A percentile compares a stretch with the other conserved stretches of the same genome.
These are phyloP conservation scores for Pyrrhoderma noxium DNA, from an alignment of 1,284 basidiomycete genomes.

Conservation along the genomic window DNA sequence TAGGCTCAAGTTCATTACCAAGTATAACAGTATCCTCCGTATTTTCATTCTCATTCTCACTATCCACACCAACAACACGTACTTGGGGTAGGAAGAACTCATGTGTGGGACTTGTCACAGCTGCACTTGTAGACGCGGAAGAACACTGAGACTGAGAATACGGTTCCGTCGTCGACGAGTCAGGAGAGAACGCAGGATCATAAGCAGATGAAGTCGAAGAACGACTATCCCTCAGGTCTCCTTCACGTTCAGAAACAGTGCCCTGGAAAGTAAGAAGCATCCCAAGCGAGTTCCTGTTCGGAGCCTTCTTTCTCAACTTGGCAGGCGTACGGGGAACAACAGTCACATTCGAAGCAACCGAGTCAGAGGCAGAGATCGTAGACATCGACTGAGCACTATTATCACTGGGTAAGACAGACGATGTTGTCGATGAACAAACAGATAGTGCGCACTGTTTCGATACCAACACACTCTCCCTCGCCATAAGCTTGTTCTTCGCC, in stretches of 20 bases:
- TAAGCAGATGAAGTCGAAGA: not conserved
- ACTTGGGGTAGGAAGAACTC: conserved; percentile 18
- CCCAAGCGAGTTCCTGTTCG: conserved; percentile 3
- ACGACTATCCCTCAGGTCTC: conserved; percentile 3
- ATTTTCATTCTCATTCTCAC: conserved; percentile 22
- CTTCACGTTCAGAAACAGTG: not conserved
- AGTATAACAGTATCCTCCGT: too few relatives aligned
- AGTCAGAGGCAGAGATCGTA: conserved; percentile 4
- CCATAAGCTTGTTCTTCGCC: conserved; percentile 50
- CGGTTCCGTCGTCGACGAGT: conserved; percentile 4
- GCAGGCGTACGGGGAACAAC: conserved; percentile 1
- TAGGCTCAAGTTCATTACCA: too few relatives aligned
- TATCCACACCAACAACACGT: conserved; percentile 21
- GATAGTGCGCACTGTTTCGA: conserved; percentile 14
- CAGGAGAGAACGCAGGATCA: not conserved
- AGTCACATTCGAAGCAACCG: conserved; percentile 1
- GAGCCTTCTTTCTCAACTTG: conserved; percentile 5
- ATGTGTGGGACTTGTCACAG: conserved; percentile 16
- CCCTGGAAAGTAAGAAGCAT: conserved; percentile 14
- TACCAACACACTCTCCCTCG: conserved; percentile 61
- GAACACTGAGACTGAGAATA: conserved; percentile 40
- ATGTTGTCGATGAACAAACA: not conserved
- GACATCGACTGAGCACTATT: not conserved
- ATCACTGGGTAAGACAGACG: not conserved
- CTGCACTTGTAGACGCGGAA: conserved; percentile 33